phyloP scores from a whole-genome alignment of 2,329 filamentous ascomycete species.

The Sclerotinia spermophila region DNA sequence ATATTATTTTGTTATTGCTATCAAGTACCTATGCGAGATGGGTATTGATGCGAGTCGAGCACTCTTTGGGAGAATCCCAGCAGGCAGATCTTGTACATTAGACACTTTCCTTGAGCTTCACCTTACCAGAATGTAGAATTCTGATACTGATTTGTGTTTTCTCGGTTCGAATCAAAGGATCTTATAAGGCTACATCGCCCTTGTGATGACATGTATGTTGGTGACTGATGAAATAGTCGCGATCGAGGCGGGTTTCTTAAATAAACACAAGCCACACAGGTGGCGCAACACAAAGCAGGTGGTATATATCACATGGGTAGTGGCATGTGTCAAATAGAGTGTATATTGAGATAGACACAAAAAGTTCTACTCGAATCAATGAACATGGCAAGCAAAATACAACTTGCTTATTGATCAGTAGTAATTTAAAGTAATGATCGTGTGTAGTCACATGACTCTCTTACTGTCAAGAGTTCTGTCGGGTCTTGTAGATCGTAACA shows the following conservation, averaged over 20 bases:
- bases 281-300: not conserved
- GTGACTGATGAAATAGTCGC: not conserved
- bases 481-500: not conserved
- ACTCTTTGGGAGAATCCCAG: not conserved
- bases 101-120: not conserved
- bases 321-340: not conserved
- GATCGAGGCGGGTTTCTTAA: not conserved
- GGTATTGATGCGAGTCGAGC: not conserved
- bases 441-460: not conserved
- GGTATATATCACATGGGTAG: not conserved
- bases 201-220: not conserved
- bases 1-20: not conserved
- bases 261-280: not conserved
- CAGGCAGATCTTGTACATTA: not conserved
- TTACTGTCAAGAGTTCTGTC: not conserved
- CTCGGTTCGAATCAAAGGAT: not conserved
- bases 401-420: not conserved
- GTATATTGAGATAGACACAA: not conserved
- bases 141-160: not conserved
- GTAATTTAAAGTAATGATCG: slow-evolving; percentile 19
- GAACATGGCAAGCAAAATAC: not conserved
- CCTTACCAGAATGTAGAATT: not conserved
- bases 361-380: not conserved
- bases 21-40: not conserved
- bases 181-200: not conserved